Conservation (phyloP, 331 rosid genomes). For the Dryas integrifolia region DNA sequence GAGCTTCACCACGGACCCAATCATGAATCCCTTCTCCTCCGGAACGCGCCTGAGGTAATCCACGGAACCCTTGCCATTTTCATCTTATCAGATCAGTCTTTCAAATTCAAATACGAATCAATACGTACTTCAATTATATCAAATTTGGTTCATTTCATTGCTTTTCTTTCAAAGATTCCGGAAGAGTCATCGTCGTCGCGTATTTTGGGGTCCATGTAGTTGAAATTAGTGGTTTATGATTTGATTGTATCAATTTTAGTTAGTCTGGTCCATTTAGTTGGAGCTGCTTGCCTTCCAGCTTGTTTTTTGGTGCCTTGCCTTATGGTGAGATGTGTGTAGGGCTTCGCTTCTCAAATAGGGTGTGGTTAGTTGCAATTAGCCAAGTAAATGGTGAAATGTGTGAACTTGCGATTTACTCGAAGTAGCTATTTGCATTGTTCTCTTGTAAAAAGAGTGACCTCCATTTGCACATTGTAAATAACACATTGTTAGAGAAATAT, state of each 20-base stretch:
- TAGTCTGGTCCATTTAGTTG: not conserved
- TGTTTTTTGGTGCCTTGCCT: no score
- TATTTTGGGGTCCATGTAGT: slow-evolving; percentile 16
- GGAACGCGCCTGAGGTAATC: slow-evolving; percentile 91
- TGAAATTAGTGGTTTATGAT: slow-evolving; percentile 19
- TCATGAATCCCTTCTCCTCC: slow-evolving; percentile 95
- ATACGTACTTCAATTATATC: slow-evolving; percentile 14
- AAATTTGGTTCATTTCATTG: not conserved
- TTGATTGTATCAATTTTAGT: not conserved
- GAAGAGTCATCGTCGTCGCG: not conserved
- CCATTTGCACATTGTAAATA: no score
- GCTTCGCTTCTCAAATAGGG: slow-evolving; percentile 7
- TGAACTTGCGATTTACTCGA: not conserved
- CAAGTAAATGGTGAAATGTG: not conserved
- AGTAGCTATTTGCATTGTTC: not conserved
- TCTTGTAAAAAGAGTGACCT: not conserved
- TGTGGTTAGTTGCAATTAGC: slow-evolving; percentile 5
- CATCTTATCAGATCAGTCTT: slow-evolving; percentile 23
- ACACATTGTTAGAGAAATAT: no score
- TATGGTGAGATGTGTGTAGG: slow-evolving; percentile 16
- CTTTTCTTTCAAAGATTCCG: not conserved
- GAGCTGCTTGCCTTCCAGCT: not conserved
- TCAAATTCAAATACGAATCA: not conserved
- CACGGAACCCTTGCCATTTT: slow-evolving; percentile 14
- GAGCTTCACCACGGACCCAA: slow-evolving; percentile 44